phyloP scores from a whole-genome alignment of 176 grass and related monocot species.

The Urochloa ruziziensis region DNA sequence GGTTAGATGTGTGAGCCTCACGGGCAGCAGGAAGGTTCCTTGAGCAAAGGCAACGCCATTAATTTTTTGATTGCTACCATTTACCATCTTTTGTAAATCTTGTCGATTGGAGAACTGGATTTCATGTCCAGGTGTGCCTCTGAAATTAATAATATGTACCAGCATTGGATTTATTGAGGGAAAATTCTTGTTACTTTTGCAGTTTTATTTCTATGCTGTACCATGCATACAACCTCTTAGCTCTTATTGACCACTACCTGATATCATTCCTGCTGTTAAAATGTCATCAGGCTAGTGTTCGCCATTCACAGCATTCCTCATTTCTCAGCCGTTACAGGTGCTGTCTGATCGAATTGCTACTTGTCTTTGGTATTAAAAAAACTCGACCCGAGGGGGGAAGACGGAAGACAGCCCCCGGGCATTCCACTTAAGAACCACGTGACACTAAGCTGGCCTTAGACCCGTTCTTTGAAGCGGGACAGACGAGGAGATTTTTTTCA shows the following conservation, averaged over 20 bases:
- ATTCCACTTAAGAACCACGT: too few relatives aligned
- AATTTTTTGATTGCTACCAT: conserved; percentile 20
- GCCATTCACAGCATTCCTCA: background rate
- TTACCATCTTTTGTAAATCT: conserved; percentile 39
- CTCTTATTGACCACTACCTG: too few relatives aligned
- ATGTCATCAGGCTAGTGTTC: background rate
- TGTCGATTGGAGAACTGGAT: background rate
- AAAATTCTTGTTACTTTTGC: background rate
- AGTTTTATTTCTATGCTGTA: too few relatives aligned
- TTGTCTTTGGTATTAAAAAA: too few relatives aligned
- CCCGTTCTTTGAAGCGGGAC: too few relatives aligned
- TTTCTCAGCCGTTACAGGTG: too few relatives aligned
- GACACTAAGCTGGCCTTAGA: too few relatives aligned
- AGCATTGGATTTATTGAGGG: background rate
- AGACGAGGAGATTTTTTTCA: too few relatives aligned
- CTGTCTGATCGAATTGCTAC: background rate
- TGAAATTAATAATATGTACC: conserved; percentile 41
- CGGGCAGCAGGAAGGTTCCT: conserved; percentile 21
- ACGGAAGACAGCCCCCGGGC: too few relatives aligned
- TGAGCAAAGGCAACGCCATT: conserved; percentile 21
- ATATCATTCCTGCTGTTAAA: too few relatives aligned
- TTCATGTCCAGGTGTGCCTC: conserved; percentile 14
- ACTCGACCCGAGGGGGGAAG: too few relatives aligned
- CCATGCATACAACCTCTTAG: background rate
- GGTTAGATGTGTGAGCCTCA: conserved; percentile 21